Base-by-base conservation (phyloP, 2,329 filamentous ascomycete species). In the Chaetomium olivaceum region DNA sequence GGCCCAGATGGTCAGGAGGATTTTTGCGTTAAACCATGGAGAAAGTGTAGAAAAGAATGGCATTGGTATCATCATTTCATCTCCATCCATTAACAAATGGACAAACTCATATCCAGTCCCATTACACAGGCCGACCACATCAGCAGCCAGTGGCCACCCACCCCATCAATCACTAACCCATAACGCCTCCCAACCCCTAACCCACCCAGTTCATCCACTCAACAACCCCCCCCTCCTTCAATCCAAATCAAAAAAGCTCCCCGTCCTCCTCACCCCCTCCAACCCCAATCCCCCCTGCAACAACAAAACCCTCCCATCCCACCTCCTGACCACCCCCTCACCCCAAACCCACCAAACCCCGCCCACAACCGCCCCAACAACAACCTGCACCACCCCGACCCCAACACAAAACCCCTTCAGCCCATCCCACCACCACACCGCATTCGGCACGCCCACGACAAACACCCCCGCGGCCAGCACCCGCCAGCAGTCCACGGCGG, bases 271-370 rank as follows among this genome's bases (percentile, higher is more conserved):
- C 64, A 82, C 59, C 56, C 77, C 73, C n/a, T 76, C 75, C 73
- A 82, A 63, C 65, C 83, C 80, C 7, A 83, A 77, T n/a, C 27
- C 27, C 27, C 6, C 27, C 27, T 29, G 27, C 16, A 82, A 72
- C 4, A 78, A 77, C 81, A 85, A 81, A 6, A 81, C 75, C 62
- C 74, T 73, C 4, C 82, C 83, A 67, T 85, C 83, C 43, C 78
- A 70, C 33, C 79, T 71, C 70, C 78, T 74, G 1, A 84, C 73
- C 3, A 84, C 73, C 3, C 71, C 62, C 71, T 82, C 80, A 39
- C 79, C 80, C 58, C 72, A 78, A 50, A 77, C 73, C 74, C 78
- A 81, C 77, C 81, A 83, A 3, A 77, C 73, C 0, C 65, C 72
- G 12, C 74, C 76, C 2, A 77, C 73, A 1, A 66, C 71, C 1